Evolutionary conservation across 2,329 filamentous ascomycete species (phyloP).

Genomic region (Colletotrichum sansevieriae): DNA sequence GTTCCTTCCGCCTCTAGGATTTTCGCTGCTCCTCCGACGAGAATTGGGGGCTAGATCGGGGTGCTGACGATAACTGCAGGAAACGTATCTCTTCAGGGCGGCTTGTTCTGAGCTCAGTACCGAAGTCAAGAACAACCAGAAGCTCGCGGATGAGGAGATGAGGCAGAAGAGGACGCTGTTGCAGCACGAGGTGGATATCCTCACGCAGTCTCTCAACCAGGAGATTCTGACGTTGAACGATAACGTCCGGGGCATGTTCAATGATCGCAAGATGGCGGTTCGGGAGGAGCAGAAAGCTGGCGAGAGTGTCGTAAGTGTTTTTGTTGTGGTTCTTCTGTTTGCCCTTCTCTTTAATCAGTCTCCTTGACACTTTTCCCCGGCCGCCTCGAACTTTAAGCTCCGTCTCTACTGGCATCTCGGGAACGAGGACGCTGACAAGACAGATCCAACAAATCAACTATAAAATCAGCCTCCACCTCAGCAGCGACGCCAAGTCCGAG

Average conservation of each 20-base stretch:
- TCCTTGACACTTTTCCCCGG: background rate
- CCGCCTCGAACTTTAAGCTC: too few species aligned
- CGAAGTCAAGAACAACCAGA: constrained; percentile 84
- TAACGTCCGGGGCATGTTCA: constrained; percentile 94
- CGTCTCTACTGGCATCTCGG: background rate
- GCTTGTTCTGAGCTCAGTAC: constrained; percentile 93
- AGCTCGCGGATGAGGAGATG: constrained; percentile 82
- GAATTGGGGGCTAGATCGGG: too few species aligned
- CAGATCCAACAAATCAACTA: constrained; percentile 95
- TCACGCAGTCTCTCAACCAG: constrained; percentile 86
- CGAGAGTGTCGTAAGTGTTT: constrained; percentile 77
- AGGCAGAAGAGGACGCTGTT: constrained; percentile 86
- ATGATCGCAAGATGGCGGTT: constrained; percentile 94
- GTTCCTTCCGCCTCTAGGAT: background rate
- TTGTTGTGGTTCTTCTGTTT: background rate
- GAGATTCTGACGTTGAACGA: constrained; percentile 87
- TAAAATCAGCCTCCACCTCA: constrained; percentile 91
- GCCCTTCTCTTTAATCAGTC: too few species aligned
- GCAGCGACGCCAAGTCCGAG: constrained; percentile 90
- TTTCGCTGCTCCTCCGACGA: constrained; percentile 43
- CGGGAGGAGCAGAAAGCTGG: constrained; percentile 87
- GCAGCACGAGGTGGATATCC: constrained; percentile 95
- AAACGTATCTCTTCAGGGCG: constrained; percentile 92
- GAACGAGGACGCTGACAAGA: constrained; percentile 39
- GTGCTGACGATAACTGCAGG: constrained; percentile 55